Percentiles rank a stretch among this genome's conserved stretches.
Conservation (phyloP, 768 basidiomycete species). For the Russula vinacea region DNA sequence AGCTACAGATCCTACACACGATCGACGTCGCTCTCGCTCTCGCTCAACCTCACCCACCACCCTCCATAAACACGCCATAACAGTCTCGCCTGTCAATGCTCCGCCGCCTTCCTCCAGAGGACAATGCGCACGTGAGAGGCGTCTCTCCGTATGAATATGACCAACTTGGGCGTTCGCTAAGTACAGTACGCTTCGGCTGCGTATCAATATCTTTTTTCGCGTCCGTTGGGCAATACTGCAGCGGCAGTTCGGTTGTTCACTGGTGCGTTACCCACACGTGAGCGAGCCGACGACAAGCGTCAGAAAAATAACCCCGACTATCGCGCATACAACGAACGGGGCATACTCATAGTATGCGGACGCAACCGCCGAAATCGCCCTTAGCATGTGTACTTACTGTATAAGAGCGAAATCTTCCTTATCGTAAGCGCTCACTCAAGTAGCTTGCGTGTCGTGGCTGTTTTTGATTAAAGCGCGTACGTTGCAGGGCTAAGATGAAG, state of each 20-base stretch:
- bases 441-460: not conserved
- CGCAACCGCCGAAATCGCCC: constrained; percentile 53
- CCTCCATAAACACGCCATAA: not conserved
- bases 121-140: not conserved
- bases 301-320: no score
- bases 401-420: constrained; percentile 91
- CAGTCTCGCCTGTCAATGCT: not conserved
- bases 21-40: no score
- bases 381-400: constrained; percentile 72
- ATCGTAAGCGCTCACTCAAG: constrained; percentile 54
- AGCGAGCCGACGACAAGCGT: no score
- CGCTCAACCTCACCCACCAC: not conserved
- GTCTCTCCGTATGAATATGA: constrained; percentile 35
- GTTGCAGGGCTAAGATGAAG: constrained; percentile 57
- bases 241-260: no score
- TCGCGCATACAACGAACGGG: constrained; percentile 46
- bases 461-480: constrained; percentile 19
- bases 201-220: constrained; percentile 46
- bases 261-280: no score
- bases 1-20: not conserved
- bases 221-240: constrained; percentile 49
- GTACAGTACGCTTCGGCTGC: constrained; percentile 52
- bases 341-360: constrained; percentile 48
- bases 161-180: constrained; percentile 46
- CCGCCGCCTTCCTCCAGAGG: not conserved